Evolutionary conservation across 2,329 filamentous ascomycete genomes (phyloP), one percentile per base, ranked within the genome.

Genomic region (Lachnellula cervina): DNA sequence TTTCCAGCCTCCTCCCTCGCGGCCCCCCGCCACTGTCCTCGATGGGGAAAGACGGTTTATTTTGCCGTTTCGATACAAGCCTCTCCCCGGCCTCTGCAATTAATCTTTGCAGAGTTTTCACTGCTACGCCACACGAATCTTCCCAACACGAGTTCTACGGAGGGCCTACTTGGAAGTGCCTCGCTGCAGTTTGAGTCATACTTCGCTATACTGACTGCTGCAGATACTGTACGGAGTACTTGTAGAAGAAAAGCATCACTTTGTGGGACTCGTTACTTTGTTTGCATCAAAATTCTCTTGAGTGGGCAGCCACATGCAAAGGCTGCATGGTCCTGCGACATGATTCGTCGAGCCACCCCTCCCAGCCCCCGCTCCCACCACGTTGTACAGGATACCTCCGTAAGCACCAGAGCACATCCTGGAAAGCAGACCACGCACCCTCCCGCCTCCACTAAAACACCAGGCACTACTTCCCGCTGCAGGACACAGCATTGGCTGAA

Each of bases 41-140:
- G 45, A 32, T 52, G 32, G 48, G 42, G 48, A 28, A 52, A 52
- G n/a, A 45, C 14, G 17, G 23, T 19, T 51, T 42, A 51, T 59
- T 54, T 50, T 55, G 54, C 60, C 58, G 54, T 54, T 55, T 57
- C 35, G 23, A 49, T 28, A 43, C 49, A 38, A 56, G 43, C 54
- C 52, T 51, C 44, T 58, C 52, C 61, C 59, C 55, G 44, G 53
- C 17, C n/a, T 19, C n/a, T 17, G 13, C 7, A 37, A 38, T 35
- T 56, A 49, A 57, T 62, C 60, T 32, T 63, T 63, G 59, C 57
- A 63, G 61, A 63, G 54, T 61, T 63, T 63, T 63, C 61, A 57
- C 58, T 23, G 17, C 56, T 51, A 6, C 37, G 37, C 37, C 37
- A 17, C 52, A 52, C 45, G 25, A 38, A 25, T 48, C 50, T 47